Evolutionary conservation across 345 rosid genomes (phyloP), one percentile per base, ranked within the genome.

Genomic region (Populus pruinosa): DNA sequence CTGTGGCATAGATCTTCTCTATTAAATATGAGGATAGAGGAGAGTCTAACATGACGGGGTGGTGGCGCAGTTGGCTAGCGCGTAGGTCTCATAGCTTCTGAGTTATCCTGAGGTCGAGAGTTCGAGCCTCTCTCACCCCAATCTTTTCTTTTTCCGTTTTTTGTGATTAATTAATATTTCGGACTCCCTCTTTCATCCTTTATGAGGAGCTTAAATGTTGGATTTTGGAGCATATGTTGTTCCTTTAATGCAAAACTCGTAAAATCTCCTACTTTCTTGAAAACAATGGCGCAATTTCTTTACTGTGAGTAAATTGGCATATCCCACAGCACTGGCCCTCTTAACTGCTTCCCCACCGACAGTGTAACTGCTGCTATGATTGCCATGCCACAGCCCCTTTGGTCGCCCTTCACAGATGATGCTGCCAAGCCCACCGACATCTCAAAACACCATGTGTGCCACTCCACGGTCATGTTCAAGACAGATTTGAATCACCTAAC

Each of bases 11-110:
- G n/a, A n/a, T n/a, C n/a, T n/a, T n/a, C n/a, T n/a, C n/a, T n/a
- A n/a, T n/a, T 27, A 27, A 27, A 27, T 27, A 27, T 27, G 1
- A 27, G 27, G 27, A 27, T n/a, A n/a, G n/a, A n/a, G n/a, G n/a
- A n/a, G n/a, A n/a, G n/a, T n/a, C n/a, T n/a, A 4, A 4, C 69
- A 18, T 0, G 2, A 67, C 6, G 72, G 87, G 86, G 82, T 82
- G 86, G 87, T 87, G 90, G 86, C 86, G 85, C 87, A 84, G 88
- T 84, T 86, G 87, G 90, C 86, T 86, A 84, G 87, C 85, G 81
- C 84, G 85, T 84, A 77, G 86, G 86, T 84, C 85, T 84, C 80
- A 84, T 84, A 79, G 88, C 80, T 72, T 38, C 4, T 31, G 81
- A 80, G 81, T 82, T 9, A 82, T 86, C 82, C 85, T 86, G 84